A percentile compares a stretch with the other conserved stretches of the same genome.
phyloP scores from a whole-genome alignment of 306 rosid genomes.

The Inga laurina region DNA sequence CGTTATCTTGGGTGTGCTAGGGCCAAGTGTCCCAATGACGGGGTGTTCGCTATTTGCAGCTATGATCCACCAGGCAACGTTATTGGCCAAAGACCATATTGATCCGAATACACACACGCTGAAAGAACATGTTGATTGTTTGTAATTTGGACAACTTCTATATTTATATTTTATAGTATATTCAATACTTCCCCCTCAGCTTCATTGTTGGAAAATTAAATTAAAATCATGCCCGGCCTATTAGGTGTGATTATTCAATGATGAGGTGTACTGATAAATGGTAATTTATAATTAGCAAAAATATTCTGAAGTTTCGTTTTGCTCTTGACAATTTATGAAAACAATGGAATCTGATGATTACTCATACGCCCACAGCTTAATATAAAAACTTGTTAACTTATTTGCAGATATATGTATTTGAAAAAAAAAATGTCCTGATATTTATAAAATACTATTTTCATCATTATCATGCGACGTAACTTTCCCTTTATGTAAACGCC shows the following conservation, averaged over 20 bases:
- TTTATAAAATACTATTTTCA: no score
- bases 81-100: conserved; percentile 46
- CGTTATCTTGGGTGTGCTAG: conserved; percentile 40
- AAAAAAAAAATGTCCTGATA: no score
- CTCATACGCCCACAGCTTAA: no score
- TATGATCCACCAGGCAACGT: conserved; percentile 65
- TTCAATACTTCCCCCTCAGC: neutral
- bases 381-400: no score
- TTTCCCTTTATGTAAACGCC: no score
- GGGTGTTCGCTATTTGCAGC: conserved; percentile 57
- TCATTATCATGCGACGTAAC: no score
- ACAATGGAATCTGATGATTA: no score
- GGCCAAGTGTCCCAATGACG: conserved; percentile 32
- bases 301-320: no score
- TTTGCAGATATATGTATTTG: no score
- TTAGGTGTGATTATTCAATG: neutral
- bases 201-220: neutral
- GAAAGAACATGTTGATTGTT: neutral
- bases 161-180: neutral
- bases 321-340: no score
- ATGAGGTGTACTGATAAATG: neutral
- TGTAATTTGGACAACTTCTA: neutral
- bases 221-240: neutral
- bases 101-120: neutral
- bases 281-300: neutral